Evolutionary conservation across 192 early-diverging fungal species (phyloP).

Genomic region (Coemansia umbellata): DNA sequence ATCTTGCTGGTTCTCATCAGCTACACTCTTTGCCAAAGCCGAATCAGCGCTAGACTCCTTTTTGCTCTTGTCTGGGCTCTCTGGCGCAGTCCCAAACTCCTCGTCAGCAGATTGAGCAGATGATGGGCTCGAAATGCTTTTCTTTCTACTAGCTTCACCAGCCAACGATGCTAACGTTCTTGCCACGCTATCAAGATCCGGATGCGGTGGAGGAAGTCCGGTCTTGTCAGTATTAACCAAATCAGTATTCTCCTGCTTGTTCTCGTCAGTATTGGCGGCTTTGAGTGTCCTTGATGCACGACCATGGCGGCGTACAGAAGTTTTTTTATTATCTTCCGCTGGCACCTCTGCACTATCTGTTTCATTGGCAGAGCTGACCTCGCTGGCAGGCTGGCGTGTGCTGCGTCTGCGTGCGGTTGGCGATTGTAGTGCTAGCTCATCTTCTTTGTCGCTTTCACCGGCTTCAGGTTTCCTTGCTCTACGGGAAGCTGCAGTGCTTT

Average conservation of each 20-base stretch:
- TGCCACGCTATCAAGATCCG: conserved; percentile 21
- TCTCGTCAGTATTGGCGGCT: not conserved
- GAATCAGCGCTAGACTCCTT: not conserved
- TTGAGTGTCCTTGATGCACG: conserved; percentile 1
- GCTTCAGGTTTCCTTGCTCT: not conserved
- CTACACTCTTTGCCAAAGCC: not conserved
- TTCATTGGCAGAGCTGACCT: not conserved
- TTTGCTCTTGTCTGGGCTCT: conserved; percentile 16
- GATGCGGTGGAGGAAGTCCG: conserved; percentile 5
- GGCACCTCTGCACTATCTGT: not conserved
- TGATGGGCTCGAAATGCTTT: not conserved
- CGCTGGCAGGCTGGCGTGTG: not conserved
- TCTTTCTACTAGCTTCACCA: not conserved
- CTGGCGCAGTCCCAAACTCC: conserved; percentile 27
- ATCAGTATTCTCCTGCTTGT: not conserved
- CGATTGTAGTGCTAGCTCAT: conserved; percentile 4
- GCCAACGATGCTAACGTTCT: conserved; percentile 19
- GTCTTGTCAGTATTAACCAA: not conserved
- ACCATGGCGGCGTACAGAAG: conserved; percentile 8
- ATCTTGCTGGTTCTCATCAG: not conserved
- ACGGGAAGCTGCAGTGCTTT: not conserved
- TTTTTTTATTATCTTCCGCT: conserved; percentile 1
- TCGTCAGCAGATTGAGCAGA: conserved; percentile 15
- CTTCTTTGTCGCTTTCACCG: not conserved
- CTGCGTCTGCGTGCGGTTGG: conserved; percentile 18